Conservation (phyloP, 2,329 filamentous ascomycete species). For the Dactylellina drechsleri region DNA sequence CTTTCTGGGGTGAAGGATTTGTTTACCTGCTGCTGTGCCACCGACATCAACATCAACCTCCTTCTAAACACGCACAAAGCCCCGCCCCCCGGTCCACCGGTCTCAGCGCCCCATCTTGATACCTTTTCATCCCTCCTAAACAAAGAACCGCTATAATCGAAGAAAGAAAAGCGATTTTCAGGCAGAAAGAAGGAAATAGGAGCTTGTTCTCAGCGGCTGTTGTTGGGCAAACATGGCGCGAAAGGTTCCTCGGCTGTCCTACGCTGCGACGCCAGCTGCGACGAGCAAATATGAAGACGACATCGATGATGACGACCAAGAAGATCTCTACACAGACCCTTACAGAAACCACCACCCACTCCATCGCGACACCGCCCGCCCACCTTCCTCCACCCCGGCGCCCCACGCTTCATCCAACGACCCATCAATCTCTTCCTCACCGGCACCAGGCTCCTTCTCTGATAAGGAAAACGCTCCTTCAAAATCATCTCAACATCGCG, state of each 20-base stretch:
- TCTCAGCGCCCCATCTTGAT: neutral
- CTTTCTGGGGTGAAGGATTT: conserved; percentile 22
- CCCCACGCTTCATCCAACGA: conserved; percentile 20
- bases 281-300: conserved; percentile 32
- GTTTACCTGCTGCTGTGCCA: conserved; percentile 34
- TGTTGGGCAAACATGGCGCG: conserved; percentile 27
- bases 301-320: conserved; percentile 22
- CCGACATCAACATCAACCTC: neutral
- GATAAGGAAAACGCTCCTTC: conserved; percentile 51
- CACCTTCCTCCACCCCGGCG: conserved; percentile 13
- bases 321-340: conserved; percentile 41
- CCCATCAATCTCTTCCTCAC: conserved; percentile 10
- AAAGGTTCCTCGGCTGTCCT: conserved; percentile 32
- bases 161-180: conserved; percentile 1
- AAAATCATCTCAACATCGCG: conserved; percentile 13
- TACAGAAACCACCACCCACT: conserved; percentile 13
- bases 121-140: neutral
- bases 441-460: conserved; percentile 38
- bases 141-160: conserved; percentile 13
- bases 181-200: neutral
- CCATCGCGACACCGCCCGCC: neutral
- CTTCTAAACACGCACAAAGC: too few relatives aligned
- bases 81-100: too few relatives aligned
- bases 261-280: conserved; percentile 4
- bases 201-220: conserved; percentile 9